A percentile compares a stretch with the other conserved stretches of the same genome.
Evolutionary conservation across 805 yeast species (phyloP).

Genomic region (Barnettozyma wickerhamii): DNA sequence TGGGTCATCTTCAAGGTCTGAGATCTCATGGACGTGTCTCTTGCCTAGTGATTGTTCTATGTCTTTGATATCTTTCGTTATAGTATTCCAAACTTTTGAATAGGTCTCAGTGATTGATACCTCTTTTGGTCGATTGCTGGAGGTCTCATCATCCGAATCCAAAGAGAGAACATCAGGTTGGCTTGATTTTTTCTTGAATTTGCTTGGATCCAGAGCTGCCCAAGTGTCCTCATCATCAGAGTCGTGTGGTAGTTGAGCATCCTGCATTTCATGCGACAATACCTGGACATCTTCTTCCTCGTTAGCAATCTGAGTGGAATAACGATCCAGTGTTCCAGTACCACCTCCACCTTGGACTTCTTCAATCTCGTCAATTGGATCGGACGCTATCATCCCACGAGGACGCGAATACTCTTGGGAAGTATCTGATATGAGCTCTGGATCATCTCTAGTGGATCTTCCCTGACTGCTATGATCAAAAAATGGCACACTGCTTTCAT

Average conservation of each 20-base stretch:
- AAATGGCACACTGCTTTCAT: not conserved
- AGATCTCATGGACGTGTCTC: no score
- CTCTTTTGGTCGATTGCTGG: not conserved
- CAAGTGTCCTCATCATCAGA: not conserved
- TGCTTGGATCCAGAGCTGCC: not conserved
- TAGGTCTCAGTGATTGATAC: not conserved
- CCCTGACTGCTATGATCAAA: not conserved
- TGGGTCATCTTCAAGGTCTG: not conserved
- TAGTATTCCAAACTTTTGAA: no score
- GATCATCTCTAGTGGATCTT: no score
- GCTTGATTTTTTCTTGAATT: not conserved
- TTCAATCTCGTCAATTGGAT: not conserved
- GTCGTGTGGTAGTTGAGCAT: not conserved
- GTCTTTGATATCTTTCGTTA: no score
- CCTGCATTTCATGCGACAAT: not conserved
- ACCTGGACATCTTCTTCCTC: not conserved
- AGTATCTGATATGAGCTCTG: no score
- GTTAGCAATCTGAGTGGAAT: not conserved
- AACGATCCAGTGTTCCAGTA: not conserved
- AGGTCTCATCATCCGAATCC: no score
- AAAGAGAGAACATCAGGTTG: no score
- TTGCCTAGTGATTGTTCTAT: no score
- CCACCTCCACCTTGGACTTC: no score
- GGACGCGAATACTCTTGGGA: no score
- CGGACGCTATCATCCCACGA: no score